A percentile compares a stretch with the other conserved stretches of the same genome.
These are phyloP conservation scores for Paramecium tetraurelia DNA, from an alignment of 73 alveolate genomes.

Conservation along the genomic window DNA sequence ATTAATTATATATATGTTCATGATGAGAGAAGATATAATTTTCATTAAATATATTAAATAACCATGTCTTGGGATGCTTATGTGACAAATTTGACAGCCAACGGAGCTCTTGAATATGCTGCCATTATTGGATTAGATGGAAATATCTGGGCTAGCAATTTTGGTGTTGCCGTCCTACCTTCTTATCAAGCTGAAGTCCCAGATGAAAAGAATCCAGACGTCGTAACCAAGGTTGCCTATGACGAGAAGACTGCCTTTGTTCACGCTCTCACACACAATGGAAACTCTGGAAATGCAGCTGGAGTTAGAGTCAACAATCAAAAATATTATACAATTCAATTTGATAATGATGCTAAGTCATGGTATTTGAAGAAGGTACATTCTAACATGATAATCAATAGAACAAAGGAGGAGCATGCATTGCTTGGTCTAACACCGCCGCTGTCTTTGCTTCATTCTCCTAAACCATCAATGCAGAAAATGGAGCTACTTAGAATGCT, in stretches of 20 bases:
- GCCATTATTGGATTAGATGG: constrained; percentile 38
- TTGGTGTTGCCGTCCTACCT: neutral
- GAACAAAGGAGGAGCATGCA: constrained; percentile 41
- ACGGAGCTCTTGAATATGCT: constrained; percentile 24
- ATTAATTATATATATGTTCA: neutral
- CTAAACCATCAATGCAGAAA: constrained; percentile 30
- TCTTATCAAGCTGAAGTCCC: constrained; percentile 19
- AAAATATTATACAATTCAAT: constrained; percentile 30
- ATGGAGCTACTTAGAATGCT: constrained; percentile 24
- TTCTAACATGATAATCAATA: neutral
- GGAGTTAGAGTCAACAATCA: constrained; percentile 40
- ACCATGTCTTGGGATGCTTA: constrained; percentile 46
- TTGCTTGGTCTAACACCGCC: neutral
- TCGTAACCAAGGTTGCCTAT: neutral
- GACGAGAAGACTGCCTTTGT: neutral
- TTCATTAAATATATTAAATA: neutral
- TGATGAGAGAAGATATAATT: neutral
- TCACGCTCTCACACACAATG: neutral
- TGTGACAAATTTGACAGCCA: constrained; percentile 26
- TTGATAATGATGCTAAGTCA: neutral
- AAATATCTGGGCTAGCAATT: constrained; percentile 35
- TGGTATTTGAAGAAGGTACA: constrained; percentile 50
- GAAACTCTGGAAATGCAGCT: neutral
- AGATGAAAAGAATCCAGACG: constrained; percentile 13
- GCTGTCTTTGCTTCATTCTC: constrained; percentile 42